Conservation (phyloP, 2,329 filamentous ascomycete species). For the Ophiostoma novo-ulmi region DNA sequence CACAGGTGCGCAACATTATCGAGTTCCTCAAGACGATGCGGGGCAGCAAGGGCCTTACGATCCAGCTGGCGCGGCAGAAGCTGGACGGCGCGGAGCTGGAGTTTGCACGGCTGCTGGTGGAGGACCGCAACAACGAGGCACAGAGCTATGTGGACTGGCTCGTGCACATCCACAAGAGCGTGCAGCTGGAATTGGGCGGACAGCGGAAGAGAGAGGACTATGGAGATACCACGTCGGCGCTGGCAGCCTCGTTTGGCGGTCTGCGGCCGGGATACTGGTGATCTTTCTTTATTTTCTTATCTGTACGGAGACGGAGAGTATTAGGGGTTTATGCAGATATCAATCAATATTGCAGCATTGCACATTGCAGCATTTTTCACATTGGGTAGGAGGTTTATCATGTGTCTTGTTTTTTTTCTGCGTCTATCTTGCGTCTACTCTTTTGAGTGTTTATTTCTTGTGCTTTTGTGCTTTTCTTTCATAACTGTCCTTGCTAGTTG, state of each 20-base stretch:
- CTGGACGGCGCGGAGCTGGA: conserved; percentile 95
- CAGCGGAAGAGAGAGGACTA: conserved; percentile 44
- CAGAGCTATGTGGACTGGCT: conserved; percentile 99
- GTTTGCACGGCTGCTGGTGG: conserved; percentile 83
- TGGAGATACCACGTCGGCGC: conserved; percentile 41
- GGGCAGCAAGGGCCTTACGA: conserved; percentile 78
- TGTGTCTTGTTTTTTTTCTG: background rate
- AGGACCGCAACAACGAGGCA: conserved; percentile 95
- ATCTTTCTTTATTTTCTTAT: background rate
- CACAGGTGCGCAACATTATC: conserved; percentile 88
- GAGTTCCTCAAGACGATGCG: conserved; percentile 77
- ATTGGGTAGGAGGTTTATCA: background rate
- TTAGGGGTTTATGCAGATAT: background rate
- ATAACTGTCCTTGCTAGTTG: background rate
- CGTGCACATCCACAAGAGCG: conserved; percentile 87
- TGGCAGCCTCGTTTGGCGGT: conserved; percentile 51
- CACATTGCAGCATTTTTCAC: background rate
- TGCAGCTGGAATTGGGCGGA: conserved; percentile 72
- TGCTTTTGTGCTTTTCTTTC: background rate
- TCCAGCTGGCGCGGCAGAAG: conserved; percentile 88
- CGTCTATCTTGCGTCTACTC: too few relatives aligned
- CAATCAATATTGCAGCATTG: conserved; percentile 5
- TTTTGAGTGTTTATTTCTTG: background rate
- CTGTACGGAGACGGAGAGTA: background rate
- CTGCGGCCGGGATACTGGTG: conserved; percentile 34